Percentiles rank a stretch among this genome's conserved stretches.
phyloP scores from a whole-genome alignment of 108 stramenopile genomes.

The Nitzschia sp. region DNA sequence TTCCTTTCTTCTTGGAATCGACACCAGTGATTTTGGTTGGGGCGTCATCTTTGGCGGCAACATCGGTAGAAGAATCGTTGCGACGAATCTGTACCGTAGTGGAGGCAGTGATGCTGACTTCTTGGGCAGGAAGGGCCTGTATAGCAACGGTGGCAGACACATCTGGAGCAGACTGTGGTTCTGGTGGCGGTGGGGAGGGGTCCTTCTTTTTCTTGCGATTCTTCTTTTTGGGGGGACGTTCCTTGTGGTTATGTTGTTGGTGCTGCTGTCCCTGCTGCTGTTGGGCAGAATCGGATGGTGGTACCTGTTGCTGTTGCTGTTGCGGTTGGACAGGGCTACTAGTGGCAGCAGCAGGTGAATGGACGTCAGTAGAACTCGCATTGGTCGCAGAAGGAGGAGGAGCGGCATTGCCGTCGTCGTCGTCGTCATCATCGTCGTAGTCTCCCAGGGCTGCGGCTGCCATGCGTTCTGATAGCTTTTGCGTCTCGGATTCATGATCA shows the following conservation, averaged over 20 bases:
- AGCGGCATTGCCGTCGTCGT: slow-evolving; percentile 36
- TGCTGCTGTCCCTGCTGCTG: too few species aligned
- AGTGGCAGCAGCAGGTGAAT: background rate
- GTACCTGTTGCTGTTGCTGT: background rate
- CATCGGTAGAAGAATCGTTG: slow-evolving; percentile 40
- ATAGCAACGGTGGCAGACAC: slow-evolving; percentile 65
- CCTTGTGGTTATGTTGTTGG: background rate
- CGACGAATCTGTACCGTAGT: slow-evolving; percentile 71
- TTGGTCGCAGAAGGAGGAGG: slow-evolving; percentile 9
- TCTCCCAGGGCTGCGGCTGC: slow-evolving; percentile 46
- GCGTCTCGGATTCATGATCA: slow-evolving; percentile 41
- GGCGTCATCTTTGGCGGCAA: slow-evolving; percentile 41
- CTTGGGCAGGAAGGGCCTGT: slow-evolving; percentile 63
- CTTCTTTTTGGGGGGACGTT: slow-evolving; percentile 15
- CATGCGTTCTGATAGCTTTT: slow-evolving; percentile 37
- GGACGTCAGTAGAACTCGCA: background rate
- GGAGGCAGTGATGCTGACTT: slow-evolving; percentile 75
- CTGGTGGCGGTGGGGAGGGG: slow-evolving; percentile 12
- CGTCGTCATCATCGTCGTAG: slow-evolving; percentile 15
- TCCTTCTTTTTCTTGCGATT: slow-evolving; percentile 50
- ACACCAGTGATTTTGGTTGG: slow-evolving; percentile 14
- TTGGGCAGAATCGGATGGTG: background rate
- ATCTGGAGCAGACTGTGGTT: slow-evolving; percentile 24
- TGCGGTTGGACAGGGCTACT: background rate
- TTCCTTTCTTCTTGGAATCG: slow-evolving; percentile 44